Evolutionary conservation across 1,139 yeast species (phyloP), one percentile per base, ranked within the genome.

Genomic region (Candida neerlandica): DNA sequence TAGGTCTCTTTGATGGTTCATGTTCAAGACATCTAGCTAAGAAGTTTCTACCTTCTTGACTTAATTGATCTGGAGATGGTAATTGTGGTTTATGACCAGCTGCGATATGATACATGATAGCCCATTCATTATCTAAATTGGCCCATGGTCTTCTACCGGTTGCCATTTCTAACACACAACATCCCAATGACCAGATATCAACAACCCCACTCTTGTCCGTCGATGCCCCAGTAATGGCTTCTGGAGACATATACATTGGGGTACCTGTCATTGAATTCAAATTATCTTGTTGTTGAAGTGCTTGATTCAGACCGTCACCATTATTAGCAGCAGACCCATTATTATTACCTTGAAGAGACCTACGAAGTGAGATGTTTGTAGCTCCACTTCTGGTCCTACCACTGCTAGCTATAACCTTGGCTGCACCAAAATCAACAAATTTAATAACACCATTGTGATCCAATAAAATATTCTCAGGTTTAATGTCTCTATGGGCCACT

Each of bases 181-280:
- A 87, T 7, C 95, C 95, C 41, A 87, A 71, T 1, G 95, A 86
- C 95, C 95, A 87, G 30, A 87, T 83, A 66, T 87, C 99, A 44
- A 85, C 85, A 7, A 86, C 84, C 1, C 96, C 96, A 59, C 80
- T 84, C 51, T 81, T 78, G 38, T 85, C 88, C 2, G 80, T 70
- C 3, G 79, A 71, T 3, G 84, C 75, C 1, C 97, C 97, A 1
- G 96, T 89, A 50, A 94, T 91, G 0, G 90, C 91, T 64, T 94
- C 99, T 0, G 99, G 99, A 0, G 98, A 89, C 99, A 94, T 94
- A 67, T 94, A 94, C 98, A 94, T 94, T 15, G 99, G 99, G 0
- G 99, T 94, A 45, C 99, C 99, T 0, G 96, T 89, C 85, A 92
- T 84, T 12, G 80, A 74, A 56, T 73, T 75, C 49, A 75, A 59